Percentiles rank a stretch among this genome's conserved stretches.
phyloP scores from a whole-genome alignment of 2,329 filamentous ascomycete genomes.

The Stagonosporopsis rhizophila region DNA sequence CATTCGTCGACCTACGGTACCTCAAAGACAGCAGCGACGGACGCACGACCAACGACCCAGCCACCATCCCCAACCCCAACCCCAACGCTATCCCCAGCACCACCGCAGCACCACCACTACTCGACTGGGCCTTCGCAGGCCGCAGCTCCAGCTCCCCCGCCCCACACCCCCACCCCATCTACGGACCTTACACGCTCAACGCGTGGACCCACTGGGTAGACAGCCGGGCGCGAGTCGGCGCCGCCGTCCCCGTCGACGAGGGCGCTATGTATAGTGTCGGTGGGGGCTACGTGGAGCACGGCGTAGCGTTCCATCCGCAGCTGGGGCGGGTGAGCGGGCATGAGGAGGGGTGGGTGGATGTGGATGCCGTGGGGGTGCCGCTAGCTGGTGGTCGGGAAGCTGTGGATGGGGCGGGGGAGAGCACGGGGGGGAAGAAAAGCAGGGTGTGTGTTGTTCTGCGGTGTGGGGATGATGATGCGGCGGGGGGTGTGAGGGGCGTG shows the following conservation, averaged over 20 bases:
- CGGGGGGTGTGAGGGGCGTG: conserved; percentile 55
- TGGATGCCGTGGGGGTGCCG: conserved; percentile 40
- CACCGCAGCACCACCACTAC: no score
- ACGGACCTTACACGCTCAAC: conserved; percentile 25
- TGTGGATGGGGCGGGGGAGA: no score
- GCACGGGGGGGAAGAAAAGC: no score
- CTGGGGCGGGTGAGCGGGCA: conserved; percentile 63
- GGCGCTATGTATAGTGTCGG: background rate
- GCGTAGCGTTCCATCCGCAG: conserved; percentile 64
- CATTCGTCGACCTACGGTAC: conserved; percentile 68
- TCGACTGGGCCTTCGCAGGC: background rate
- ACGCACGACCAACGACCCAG: no score
- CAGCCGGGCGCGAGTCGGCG: background rate
- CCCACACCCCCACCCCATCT: conserved; percentile 7
- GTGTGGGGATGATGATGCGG: conserved; percentile 45
- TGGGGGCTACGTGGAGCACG: conserved; percentile 61
- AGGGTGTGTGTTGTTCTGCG: no score
- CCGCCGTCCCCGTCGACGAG: background rate
- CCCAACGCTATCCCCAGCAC: no score
- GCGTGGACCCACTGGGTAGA: background rate
- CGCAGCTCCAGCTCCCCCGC: background rate
- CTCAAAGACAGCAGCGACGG: no score
- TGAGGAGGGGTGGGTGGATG: conserved; percentile 71
- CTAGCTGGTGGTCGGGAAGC: no score
- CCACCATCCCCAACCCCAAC: no score